Evolutionary conservation across 352 stramenopile genomes (phyloP), one percentile per base, ranked within the genome.

Genomic region (Saprolegnia parasitica): DNA sequence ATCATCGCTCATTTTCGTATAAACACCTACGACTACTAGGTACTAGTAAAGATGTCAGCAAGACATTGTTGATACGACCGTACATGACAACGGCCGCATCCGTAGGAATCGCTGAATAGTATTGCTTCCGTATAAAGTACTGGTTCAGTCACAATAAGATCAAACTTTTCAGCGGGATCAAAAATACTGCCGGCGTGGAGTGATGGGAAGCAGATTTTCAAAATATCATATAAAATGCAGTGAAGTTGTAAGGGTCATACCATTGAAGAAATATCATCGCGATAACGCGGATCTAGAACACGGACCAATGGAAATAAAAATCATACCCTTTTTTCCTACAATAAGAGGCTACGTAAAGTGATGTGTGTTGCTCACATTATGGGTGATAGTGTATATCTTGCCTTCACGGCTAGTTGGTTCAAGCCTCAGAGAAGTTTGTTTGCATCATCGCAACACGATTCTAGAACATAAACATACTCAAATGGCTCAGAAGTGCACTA

Each of bases 361-460:
- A 57, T 63, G 35, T 64, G 71, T 72, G 88, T 81, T 73, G 86
- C 86, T 95, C 86, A 95, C 89, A 91, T 93, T 93, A 95, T 95
- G 86, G 86, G 86, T 95, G 86, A 95, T 95, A 92, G 84, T 95
- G 84, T 92, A 90, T 85, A 86, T 93, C 91, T 72, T 77, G 91
- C 63, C 86, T 81, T 90, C 86, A 95, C 68, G 83, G 84, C 86
- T 95, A 93, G 86, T 95, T 95, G 86, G 86, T 95, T 78, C 84
- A 95, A 95, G 86, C 86, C 86, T 86, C 79, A 83, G 90, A 77
- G 87, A 84, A 77, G 68, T 81, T 73, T 73, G 49, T 66, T 88
- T 92, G 90, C 86, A 92, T 94, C 86, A 92, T 92, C 67, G 86
- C 86, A 87, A 76, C 77, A 73, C 54, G 66, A 71, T 35, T 5